Percentiles rank a stretch among this genome's conserved stretches.
Conservation (phyloP, 148 eudicot genomes). For the Rhododendron ovatum region DNA sequence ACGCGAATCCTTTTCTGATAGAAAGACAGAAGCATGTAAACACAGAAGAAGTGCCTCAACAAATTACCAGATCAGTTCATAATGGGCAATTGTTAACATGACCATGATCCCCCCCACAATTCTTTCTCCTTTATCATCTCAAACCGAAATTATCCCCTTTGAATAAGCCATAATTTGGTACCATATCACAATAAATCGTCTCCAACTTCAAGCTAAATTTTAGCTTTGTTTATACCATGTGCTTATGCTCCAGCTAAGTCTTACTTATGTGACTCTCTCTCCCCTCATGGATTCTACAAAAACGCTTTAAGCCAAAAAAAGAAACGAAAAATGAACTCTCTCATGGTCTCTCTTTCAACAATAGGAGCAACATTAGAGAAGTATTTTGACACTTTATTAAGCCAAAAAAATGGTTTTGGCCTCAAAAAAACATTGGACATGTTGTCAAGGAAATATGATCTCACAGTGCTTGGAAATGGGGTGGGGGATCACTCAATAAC, state of each 20-base stretch:
- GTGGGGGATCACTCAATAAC: no score
- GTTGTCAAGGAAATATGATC: background rate
- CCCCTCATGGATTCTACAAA: background rate
- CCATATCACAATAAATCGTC: background rate
- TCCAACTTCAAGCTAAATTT: background rate
- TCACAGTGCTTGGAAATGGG: background rate
- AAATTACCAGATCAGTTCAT: background rate
- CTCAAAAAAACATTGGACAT: background rate
- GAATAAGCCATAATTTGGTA: background rate
- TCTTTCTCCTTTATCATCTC: background rate
- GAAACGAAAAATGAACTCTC: background rate
- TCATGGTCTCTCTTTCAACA: background rate
- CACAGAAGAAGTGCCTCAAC: background rate
- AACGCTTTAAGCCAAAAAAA: background rate
- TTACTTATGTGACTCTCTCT: background rate
- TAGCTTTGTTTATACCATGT: background rate
- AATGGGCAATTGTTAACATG: background rate
- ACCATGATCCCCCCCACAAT: background rate
- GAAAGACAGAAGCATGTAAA: background rate
- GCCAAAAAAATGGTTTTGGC: background rate
- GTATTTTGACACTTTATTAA: background rate
- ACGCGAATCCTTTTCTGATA: background rate
- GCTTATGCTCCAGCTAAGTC: background rate
- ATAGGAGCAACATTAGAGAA: background rate
- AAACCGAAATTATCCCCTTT: background rate